Percentiles rank a stretch among this genome's conserved stretches.
phyloP scores from a whole-genome alignment of 768 basidiomycete genomes.

The Tremella yokohamensis region DNA sequence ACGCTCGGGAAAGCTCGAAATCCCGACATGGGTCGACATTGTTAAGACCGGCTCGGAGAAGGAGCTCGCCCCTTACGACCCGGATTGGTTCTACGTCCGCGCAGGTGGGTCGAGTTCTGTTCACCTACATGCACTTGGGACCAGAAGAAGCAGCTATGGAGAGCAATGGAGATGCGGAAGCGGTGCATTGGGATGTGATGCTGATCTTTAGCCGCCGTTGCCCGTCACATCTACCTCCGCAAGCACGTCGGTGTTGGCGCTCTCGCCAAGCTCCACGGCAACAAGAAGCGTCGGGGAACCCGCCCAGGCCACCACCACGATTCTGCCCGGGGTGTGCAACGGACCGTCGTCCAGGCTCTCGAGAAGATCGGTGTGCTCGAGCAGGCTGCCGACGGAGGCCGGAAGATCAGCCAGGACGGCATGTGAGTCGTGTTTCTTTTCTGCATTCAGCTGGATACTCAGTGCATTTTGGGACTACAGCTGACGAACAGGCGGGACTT shows the following conservation, averaged over 20 bases:
- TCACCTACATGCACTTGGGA: too few relatives aligned
- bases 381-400: slow-evolving; percentile 85
- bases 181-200: not conserved
- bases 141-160: too few relatives aligned
- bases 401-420: slow-evolving; percentile 94
- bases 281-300: slow-evolving; percentile 91
- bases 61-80: slow-evolving; percentile 97
- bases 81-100: slow-evolving; percentile 99
- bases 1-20: slow-evolving; percentile 97
- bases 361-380: slow-evolving; percentile 99
- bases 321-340: slow-evolving; percentile 81
- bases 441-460: not conserved
- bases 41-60: slow-evolving; percentile 98
- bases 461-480: not conserved
- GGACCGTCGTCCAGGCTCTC: slow-evolving; percentile 91
- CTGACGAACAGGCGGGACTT: slow-evolving; percentile 62
- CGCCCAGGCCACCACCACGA: slow-evolving; percentile 91
- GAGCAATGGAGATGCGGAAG: not conserved
- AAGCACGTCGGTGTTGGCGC: slow-evolving; percentile 88
- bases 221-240: slow-evolving; percentile 99
- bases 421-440: slow-evolving; percentile 54
- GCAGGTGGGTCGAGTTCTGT: slow-evolving; percentile 65
- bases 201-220: slow-evolving; percentile 71
- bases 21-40: slow-evolving; percentile 90
- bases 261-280: slow-evolving; percentile 87